Base-by-base conservation (phyloP, 202 grass and related monocot genomes). In the Elaeis oleifera region DNA sequence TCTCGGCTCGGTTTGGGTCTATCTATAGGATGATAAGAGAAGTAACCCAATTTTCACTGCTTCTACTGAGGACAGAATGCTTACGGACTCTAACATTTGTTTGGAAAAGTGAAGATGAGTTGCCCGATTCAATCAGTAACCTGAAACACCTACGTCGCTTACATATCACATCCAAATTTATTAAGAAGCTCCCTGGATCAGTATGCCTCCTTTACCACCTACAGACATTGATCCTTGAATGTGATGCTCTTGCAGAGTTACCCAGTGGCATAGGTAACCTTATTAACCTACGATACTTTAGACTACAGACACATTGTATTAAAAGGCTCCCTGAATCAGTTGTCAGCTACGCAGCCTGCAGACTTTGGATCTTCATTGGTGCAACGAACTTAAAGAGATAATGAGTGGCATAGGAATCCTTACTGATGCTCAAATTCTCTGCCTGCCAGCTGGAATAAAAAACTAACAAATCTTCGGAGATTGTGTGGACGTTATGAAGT, bases 111-210 rank as follows among this genome's bases (percentile, higher is more conserved):
- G 59, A 78, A 51, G 18, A 50, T 50, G 65, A 73, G 23, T 26
- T 78, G 18, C 74, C 68, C 0, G 63, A 67, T n/a, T 72, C 27
- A 1, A 28, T 83, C 56, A 57, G 74, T 19, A 77, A 60, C 54
- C 56, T 78, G 15, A 83, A 77, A 61, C 80, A 83, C 61, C 62
- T 78, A 50, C 54, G 80, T 32, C 74, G 74, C 50, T 68, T 83
- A 3, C 23, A 63, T 53, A 26, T 83, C 62, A 54, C 69, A 11
- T 73, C 63, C 16, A 67, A 55, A 23, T 53, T 7, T 62, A 74
- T 83, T 19, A 16, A 31, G 48, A 56, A 0, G 29, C 28, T 83
- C 49, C 80, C 80, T 3, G 80, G 78, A 32, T 83, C 80, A 20
- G 72, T 83, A 74, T 32, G 73, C 66, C 63, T 69, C 0, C 80